Base-by-base conservation (phyloP, 371 early-diverging fungal species). In the Mortierella sp. region DNA sequence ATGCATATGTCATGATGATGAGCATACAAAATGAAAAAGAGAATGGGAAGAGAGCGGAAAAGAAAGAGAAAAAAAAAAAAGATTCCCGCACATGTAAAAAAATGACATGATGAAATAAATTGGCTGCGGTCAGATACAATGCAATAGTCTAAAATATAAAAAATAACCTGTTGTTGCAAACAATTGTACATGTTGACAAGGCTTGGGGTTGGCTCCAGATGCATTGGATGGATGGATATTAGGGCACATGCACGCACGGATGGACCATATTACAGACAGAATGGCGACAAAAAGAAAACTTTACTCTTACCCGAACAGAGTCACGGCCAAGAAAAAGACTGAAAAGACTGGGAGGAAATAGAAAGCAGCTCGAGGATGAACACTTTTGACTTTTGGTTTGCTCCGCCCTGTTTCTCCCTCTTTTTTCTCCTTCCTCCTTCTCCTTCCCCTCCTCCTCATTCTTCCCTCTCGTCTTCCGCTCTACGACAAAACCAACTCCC, bases 181-280 rank as follows among this genome's bases (percentile, higher is more conserved):
- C 28, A 28, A 2, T 28, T 28, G 28, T 10, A 43, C 43, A 43
- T 43, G 43, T 1, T 43, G 13, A 10, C 10, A 43, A 43, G 7
- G 43, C 43, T 43, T 43, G 43, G 43, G 43, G 43, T 43, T 10
- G 13, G 3, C 43, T 43, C 43, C 43, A 43, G 7, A 43, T 43
- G 43, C 7, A 43, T 43, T 10, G 43, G 13, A 43, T 43, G 43
- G 5, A 7, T 28, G 28, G 28, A 45, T 45, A 45, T 45, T 16
- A 45, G 45, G 45, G 45, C 50, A 50, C 50, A 50, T 50, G 50
- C 50, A 50, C 50, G 50, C 50, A 50, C 50, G 50, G 50, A 50
- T 50, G 50, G 50, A 50, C 21, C 19, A 50, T 21, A 50, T n/a
- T 21, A 50, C 21, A 50, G 50, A 50, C 7, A 19, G n/a, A 50